These are phyloP conservation scores for Hygrocybe punicea DNA, from an alignment of 768 basidiomycete species.

Conservation along the genomic window DNA sequence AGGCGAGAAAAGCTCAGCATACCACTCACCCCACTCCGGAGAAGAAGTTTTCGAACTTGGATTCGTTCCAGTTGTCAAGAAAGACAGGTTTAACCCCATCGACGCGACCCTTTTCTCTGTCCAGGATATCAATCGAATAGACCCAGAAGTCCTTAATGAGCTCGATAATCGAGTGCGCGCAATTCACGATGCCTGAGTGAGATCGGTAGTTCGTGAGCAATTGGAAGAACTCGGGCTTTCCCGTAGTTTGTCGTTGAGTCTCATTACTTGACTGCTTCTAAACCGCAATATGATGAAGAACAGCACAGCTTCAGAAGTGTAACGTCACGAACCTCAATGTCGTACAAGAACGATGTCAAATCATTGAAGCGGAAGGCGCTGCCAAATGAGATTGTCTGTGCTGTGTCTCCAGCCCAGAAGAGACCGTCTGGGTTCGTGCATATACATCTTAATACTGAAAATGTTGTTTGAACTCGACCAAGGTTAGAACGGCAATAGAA, in stretches of 20 bases:
- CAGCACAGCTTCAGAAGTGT: background rate
- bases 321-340: conserved; percentile 49
- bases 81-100: conserved; percentile 58
- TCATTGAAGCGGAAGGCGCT: conserved; percentile 72
- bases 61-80: conserved; percentile 46
- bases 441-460: conserved; percentile 56
- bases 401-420: conserved; percentile 80
- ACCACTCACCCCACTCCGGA: too few relatives aligned
- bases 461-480: background rate
- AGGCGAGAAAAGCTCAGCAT: too few relatives aligned
- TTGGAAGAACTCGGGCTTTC: conserved; percentile 51
- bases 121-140: conserved; percentile 56
- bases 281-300: background rate
- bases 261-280: background rate
- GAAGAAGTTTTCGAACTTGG: too few relatives aligned
- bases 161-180: conserved; percentile 62
- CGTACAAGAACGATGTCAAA: conserved; percentile 61
- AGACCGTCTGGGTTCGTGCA: conserved; percentile 63
- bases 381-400: conserved; percentile 72
- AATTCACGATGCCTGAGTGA: conserved; percentile 70
- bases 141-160: conserved; percentile 62
- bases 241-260: too few relatives aligned
- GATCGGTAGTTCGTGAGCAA: conserved; percentile 66
- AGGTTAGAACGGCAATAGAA: background rate
- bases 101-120: conserved; percentile 52